Evolutionary conservation across 345 rosid genomes (phyloP).

Genomic region (Bretschneidera sinensis): DNA sequence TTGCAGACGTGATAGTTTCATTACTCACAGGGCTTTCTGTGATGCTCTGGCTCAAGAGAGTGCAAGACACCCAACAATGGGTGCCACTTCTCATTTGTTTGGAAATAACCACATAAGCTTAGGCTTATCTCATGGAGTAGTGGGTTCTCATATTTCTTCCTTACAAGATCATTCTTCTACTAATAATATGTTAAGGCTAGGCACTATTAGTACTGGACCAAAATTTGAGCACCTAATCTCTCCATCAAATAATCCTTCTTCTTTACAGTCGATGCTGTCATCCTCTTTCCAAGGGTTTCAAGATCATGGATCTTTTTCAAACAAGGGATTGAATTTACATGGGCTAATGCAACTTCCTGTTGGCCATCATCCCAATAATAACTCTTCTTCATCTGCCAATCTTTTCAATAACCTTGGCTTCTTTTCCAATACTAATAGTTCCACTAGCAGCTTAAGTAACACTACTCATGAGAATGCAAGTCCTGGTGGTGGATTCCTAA

Average conservation of each 20-base stretch:
- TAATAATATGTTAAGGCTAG: constrained; percentile 42
- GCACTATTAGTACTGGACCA: constrained; percentile 25
- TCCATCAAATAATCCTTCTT: constrained; percentile 30
- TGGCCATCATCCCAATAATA: too few relatives aligned
- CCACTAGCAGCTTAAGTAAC: constrained; percentile 22
- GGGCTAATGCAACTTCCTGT: constrained; percentile 55
- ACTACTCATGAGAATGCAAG: constrained; percentile 20
- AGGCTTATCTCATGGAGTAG: constrained; percentile 29
- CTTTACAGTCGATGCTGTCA: constrained; percentile 11
- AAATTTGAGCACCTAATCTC: constrained; percentile 45
- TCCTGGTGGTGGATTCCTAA: constrained; percentile 24
- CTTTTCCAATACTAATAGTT: constrained; percentile 35
- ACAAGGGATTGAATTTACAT: constrained; percentile 31
- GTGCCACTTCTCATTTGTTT: constrained; percentile 21
- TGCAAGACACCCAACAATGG: constrained; percentile 54
- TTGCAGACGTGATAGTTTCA: constrained; percentile 82
- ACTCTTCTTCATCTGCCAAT: constrained; percentile 24
- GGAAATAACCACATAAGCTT: constrained; percentile 31
- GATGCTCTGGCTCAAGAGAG: constrained; percentile 81
- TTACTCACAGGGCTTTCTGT: constrained; percentile 85
- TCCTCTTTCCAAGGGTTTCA: constrained; percentile 39
- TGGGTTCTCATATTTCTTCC: constrained; percentile 28
- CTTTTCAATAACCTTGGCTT: constrained; percentile 63
- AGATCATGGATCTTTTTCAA: constrained; percentile 24
- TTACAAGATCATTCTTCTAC: constrained; percentile 32